Evolutionary conservation across 2,329 filamentous ascomycete species (phyloP), one percentile per base, ranked within the genome.

Genomic region (Graphilbum ipis-grandicollis): DNA sequence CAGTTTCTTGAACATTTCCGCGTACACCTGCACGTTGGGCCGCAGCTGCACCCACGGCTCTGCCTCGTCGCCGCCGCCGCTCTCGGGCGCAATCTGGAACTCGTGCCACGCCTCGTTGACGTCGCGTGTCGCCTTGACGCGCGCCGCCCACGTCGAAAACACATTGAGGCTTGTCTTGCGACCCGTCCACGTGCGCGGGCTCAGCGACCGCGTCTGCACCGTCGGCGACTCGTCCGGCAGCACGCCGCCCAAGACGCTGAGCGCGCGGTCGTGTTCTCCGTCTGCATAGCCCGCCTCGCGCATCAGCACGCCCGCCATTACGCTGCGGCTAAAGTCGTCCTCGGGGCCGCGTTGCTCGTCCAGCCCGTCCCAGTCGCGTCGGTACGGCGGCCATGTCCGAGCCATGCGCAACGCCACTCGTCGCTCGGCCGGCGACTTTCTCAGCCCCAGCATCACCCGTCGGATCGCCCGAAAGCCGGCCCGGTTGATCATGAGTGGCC

Each of bases 1-100:
- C 2, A 77, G 56, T 47, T 75, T 77, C 37, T 62, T 50, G 43
- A 77, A 70, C 68, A 78, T 71, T 39, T 69, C 67, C 8, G 59
- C 57, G 46, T 75, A 78, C 34, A 75, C 63, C 13, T 54, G 45
- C 5, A 47, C 39, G 4, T 54, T 56, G 3, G 65, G 62, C 21
- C 45, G 47, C 39, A 53, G 44, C n/a, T n/a, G n/a, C 5, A 17
- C 28, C 7, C 9, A 17, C 34, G 5, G 12, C 4, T 4, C n/a
- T 28, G 42, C 41, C 2, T n/a, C n/a, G n/a, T n/a, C n/a, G n/a
- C n/a, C n/a, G n/a, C n/a, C n/a, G n/a, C n/a, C n/a, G n/a, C n/a
- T n/a, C n/a, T n/a, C n/a, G n/a, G 57, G 58, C 1, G 57, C 57
- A 40, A 49, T 48, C 39, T 57, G 56, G 40, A 68, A 64, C 31